A percentile compares a stretch with the other conserved stretches of the same genome.
These are phyloP conservation scores for Symbiodinium natans DNA, from an alignment of 73 alveolate species.

Conservation along the genomic window DNA sequence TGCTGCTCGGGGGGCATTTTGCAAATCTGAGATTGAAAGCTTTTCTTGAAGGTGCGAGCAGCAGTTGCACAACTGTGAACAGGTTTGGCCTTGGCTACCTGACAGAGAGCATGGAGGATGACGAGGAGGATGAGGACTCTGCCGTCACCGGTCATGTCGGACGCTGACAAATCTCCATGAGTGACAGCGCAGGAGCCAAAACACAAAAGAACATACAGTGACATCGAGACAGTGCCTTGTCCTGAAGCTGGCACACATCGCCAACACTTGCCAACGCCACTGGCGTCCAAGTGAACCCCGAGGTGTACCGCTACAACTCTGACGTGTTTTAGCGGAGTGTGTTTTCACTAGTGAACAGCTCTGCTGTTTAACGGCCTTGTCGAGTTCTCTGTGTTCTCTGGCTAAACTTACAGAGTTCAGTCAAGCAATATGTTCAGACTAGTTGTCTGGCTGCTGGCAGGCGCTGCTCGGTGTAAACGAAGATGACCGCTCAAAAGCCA, in stretches of 20 bases:
- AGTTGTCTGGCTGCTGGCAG: neutral
- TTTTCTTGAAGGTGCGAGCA: neutral
- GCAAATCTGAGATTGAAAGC: neutral
- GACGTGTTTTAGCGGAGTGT: neutral
- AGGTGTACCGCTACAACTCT: neutral
- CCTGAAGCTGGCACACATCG: neutral
- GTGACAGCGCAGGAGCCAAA: neutral
- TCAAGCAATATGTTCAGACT: neutral
- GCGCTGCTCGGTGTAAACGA: conserved; percentile 78
- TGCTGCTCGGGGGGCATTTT: neutral
- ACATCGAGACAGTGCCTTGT: conserved; percentile 59
- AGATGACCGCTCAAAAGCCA: conserved; percentile 41
- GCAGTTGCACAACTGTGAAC: neutral
- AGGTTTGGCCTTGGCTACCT: conserved; percentile 69
- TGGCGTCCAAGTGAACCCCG: neutral
- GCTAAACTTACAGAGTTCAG: too few species aligned
- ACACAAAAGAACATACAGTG: conserved; percentile 84
- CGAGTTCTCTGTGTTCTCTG: too few species aligned
- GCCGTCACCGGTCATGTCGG: neutral
- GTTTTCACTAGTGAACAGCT: too few species aligned
- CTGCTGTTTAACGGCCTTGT: too few species aligned
- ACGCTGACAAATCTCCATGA: too few species aligned
- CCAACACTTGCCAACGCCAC: neutral
- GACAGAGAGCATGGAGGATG: conserved; percentile 77
- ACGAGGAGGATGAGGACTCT: conserved; percentile 28